Evolutionary conservation across 352 stramenopile genomes (phyloP).

Genomic region (Phytophthora pini): DNA sequence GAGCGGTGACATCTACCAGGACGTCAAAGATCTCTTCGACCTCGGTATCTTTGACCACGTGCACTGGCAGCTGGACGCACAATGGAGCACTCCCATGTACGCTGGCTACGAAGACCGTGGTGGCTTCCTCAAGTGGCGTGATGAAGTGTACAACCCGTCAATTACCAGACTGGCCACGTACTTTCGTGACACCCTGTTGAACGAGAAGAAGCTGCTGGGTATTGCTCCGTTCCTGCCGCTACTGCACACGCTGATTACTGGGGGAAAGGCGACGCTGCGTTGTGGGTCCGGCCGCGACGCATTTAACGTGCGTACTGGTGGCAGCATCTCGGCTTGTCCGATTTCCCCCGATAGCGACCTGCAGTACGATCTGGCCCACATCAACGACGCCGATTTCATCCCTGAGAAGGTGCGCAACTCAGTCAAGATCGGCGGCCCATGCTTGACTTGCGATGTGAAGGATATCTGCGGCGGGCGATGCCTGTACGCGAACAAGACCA

Average conservation of each 20-base stretch:
- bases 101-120: conserved; percentile 36
- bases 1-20: conserved; percentile 44
- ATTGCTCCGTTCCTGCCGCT: conserved; percentile 43
- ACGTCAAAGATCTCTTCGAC: conserved; percentile 44
- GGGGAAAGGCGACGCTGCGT: conserved; percentile 33
- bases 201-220: conserved; percentile 35
- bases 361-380: conserved; percentile 36
- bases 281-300: conserved; percentile 42
- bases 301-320: conserved; percentile 46
- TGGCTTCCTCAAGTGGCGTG: conserved; percentile 40
- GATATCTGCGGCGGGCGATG: conserved; percentile 44
- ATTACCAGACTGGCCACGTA: conserved; percentile 38
- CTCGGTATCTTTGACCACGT: conserved; percentile 42
- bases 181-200: conserved; percentile 34
- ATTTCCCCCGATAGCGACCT: conserved; percentile 41
- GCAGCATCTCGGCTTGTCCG: conserved; percentile 41
- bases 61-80: conserved; percentile 47
- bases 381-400: conserved; percentile 36
- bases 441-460: conserved; percentile 45
- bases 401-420: conserved; percentile 39
- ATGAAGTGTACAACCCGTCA: conserved; percentile 45
- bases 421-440: conserved; percentile 33
- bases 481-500: conserved; percentile 53
- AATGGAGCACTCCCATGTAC: conserved; percentile 46
- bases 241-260: conserved; percentile 37